These are phyloP conservation scores for Meyerozyma athensensis DNA, from an alignment of 1,139 yeast species.

Conservation along the genomic window DNA sequence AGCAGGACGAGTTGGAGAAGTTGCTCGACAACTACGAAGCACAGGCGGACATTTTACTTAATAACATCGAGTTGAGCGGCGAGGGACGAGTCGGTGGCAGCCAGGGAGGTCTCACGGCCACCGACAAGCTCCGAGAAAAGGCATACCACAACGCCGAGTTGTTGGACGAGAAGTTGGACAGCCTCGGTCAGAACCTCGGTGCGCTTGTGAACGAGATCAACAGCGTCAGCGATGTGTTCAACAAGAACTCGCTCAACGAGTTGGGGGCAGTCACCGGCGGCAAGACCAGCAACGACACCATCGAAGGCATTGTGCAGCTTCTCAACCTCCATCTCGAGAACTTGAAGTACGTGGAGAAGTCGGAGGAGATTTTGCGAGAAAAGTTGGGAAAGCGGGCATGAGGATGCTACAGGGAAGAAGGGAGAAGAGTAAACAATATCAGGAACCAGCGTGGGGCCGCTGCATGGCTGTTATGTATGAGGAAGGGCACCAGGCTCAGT, in stretches of 20 bases:
- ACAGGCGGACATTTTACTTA: constrained; percentile 65
- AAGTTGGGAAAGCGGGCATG: constrained; percentile 43
- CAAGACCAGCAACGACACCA: constrained; percentile 18
- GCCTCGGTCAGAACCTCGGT: constrained; percentile 68
- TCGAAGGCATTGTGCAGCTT: constrained; percentile 67
- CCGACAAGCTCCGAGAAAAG: constrained; percentile 84
- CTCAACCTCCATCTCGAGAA: constrained; percentile 88
- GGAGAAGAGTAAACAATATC: neutral
- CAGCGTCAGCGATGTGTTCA: constrained; percentile 77
- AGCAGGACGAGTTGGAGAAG: constrained; percentile 85
- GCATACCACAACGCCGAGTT: constrained; percentile 87
- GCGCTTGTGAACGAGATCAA: constrained; percentile 83
- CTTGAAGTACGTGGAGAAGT: constrained; percentile 77
- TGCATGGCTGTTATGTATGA: too few species aligned
- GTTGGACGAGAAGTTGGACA: constrained; percentile 75
- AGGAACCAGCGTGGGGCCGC: neutral
- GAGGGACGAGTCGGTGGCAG: constrained; percentile 8
- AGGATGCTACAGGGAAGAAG: constrained; percentile 9
- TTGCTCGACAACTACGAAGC: constrained; percentile 80
- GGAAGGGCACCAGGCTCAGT: too few species aligned
- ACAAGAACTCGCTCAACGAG: constrained; percentile 44
- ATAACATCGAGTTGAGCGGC: constrained; percentile 31
- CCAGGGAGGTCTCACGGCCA: constrained; percentile 26
- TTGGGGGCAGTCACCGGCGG: constrained; percentile 14
- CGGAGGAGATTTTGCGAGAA: constrained; percentile 63